Conservation (phyloP, 2,329 filamentous ascomycete genomes). For the Fusarium sp. region DNA sequence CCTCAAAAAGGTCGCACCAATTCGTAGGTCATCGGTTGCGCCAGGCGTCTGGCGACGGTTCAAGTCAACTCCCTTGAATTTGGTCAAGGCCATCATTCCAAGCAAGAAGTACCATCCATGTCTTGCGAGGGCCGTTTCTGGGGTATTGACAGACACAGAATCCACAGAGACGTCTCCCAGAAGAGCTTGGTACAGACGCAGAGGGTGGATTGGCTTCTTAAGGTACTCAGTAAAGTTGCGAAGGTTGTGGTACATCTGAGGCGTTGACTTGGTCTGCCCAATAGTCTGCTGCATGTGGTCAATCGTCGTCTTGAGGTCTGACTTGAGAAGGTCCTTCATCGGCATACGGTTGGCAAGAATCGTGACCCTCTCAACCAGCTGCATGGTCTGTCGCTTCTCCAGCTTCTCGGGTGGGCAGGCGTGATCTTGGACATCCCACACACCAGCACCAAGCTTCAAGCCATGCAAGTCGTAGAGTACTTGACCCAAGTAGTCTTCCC, state of each 20-base stretch:
- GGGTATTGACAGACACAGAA: conserved; percentile 73
- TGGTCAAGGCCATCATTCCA: conserved; percentile 87
- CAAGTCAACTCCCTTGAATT: conserved; percentile 77
- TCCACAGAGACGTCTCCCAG: conserved; percentile 81
- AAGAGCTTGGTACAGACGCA: conserved; percentile 82
- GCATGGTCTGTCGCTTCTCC: conserved; percentile 82
- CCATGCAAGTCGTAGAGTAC: conserved; percentile 86
- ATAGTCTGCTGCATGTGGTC: conserved; percentile 93
- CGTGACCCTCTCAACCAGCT: conserved; percentile 86
- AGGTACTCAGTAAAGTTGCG: conserved; percentile 84
- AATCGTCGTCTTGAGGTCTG: conserved; percentile 88
- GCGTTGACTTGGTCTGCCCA: conserved; percentile 79
- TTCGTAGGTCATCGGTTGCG: conserved; percentile 84
- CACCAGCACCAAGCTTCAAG: conserved; percentile 76
- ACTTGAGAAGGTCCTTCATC: conserved; percentile 91
- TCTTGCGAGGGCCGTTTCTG: conserved; percentile 77
- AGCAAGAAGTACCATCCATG: conserved; percentile 94
- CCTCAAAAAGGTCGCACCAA: conserved; percentile 81
- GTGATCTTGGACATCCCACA: conserved; percentile 79
- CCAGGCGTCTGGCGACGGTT: conserved; percentile 81
- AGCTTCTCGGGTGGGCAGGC: conserved; percentile 80
- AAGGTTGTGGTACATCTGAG: conserved; percentile 87
- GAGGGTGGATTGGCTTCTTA: conserved; percentile 84
- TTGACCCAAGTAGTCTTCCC: conserved; percentile 87
- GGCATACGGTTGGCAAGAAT: conserved; percentile 83